A percentile compares a stretch with the other conserved stretches of the same genome.
Conservation (phyloP, 441 rosid species). For the Populus hybrid region DNA sequence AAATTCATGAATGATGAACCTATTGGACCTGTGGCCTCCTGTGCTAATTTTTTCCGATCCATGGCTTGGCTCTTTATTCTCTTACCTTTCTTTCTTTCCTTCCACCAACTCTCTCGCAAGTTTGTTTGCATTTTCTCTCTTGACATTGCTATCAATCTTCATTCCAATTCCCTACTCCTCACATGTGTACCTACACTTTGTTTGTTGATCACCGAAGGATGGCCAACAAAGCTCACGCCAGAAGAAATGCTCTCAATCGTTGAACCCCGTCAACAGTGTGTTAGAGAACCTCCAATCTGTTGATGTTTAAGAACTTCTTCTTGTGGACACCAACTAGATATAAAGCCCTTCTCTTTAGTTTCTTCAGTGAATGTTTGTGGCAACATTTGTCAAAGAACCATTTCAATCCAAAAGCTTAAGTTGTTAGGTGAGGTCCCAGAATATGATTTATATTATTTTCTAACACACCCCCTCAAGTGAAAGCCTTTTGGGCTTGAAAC, state of each 20-base stretch:
- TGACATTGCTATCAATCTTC: not conserved
- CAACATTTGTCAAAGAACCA: too few relatives aligned
- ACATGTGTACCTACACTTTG: not conserved
- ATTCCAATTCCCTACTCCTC: not conserved
- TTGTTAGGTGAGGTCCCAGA: too few relatives aligned
- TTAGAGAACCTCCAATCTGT: not conserved
- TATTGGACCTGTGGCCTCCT: not conserved
- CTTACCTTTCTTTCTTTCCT: conserved; percentile 32
- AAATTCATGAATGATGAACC: not conserved
- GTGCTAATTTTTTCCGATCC: conserved; percentile 11
- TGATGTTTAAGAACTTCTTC: not conserved
- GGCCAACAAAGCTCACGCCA: not conserved
- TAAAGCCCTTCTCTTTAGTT: not conserved
- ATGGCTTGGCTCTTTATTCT: conserved; percentile 31
- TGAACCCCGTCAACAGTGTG: not conserved
- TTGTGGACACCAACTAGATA: not conserved
- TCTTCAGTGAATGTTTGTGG: not conserved
- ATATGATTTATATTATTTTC: too few relatives aligned
- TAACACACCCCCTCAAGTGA: too few relatives aligned
- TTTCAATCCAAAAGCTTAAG: too few relatives aligned
- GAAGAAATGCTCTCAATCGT: not conserved
- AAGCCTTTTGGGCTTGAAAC: too few relatives aligned
- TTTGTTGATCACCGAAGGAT: not conserved
- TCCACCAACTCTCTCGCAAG: conserved; percentile 40
- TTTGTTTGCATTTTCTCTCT: conserved; percentile 33